Conservation (phyloP, 768 basidiomycete genomes). For the Lactarius sanguifluus region DNA sequence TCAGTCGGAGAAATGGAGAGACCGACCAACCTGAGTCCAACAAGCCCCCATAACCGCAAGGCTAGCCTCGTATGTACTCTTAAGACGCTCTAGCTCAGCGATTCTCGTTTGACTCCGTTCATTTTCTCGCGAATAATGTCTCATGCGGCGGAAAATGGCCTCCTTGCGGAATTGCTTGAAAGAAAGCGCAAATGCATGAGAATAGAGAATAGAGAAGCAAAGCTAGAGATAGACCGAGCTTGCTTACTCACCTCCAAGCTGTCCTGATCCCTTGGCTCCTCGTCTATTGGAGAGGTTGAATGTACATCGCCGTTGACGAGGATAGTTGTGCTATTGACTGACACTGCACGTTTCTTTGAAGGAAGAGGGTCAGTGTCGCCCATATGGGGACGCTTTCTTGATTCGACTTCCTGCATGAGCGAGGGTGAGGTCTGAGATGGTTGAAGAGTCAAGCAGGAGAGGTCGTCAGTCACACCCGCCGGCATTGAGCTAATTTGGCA, state of each 20-base stretch:
- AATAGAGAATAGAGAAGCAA: conserved; percentile 28
- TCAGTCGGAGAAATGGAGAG: conserved; percentile 13
- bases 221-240: conserved; percentile 31
- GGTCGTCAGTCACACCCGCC: background rate
- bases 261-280: conserved; percentile 38
- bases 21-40: conserved; percentile 68
- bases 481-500: conserved; percentile 15
- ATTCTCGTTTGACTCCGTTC: conserved; percentile 62
- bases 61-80: conserved; percentile 66
- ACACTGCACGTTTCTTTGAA: conserved; percentile 34
- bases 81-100: conserved; percentile 62
- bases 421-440: background rate
- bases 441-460: conserved; percentile 3
- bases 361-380: conserved; percentile 30
- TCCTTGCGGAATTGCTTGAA: conserved; percentile 79
- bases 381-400: conserved; percentile 30
- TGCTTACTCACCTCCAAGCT: conserved; percentile 58
- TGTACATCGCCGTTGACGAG: conserved; percentile 32
- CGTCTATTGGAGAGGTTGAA: conserved; percentile 23
- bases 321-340: conserved; percentile 31
- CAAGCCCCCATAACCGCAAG: conserved; percentile 73
- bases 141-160: conserved; percentile 83
- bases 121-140: conserved; percentile 74
- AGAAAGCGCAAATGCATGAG: background rate
- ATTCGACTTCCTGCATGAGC: conserved; percentile 28